Evolutionary conservation across 2,329 filamentous ascomycete species (phyloP).

Genomic region (Tolypocladium guangdongense): DNA sequence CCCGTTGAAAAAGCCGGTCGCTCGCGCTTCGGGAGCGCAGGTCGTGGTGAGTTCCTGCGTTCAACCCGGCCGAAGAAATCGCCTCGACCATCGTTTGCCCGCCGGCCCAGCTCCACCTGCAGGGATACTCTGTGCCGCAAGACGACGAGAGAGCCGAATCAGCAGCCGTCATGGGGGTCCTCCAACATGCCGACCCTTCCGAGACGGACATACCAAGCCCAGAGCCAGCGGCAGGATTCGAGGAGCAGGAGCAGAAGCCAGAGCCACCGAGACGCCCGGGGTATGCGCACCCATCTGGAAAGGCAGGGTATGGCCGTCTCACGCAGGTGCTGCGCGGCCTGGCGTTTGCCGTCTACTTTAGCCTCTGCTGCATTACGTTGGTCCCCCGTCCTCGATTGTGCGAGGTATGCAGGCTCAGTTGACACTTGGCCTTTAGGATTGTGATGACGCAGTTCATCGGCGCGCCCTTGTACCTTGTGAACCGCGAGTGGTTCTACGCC

Average conservation of each 20-base stretch:
- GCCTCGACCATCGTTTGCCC: background rate
- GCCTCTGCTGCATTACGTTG: slow-evolving; percentile 36
- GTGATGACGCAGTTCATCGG: slow-evolving; percentile 66
- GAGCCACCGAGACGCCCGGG: background rate
- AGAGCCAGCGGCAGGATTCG: slow-evolving; percentile 5
- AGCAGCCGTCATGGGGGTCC: slow-evolving; percentile 14
- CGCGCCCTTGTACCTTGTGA: slow-evolving; percentile 62
- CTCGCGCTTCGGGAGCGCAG: too few species aligned
- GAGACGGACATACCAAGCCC: slow-evolving; percentile 9
- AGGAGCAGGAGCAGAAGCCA: background rate
- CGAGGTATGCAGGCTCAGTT: background rate
- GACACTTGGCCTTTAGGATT: slow-evolving; percentile 33
- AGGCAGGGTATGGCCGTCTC: slow-evolving; percentile 36
- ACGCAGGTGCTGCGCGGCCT: slow-evolving; percentile 41
- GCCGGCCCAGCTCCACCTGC: background rate
- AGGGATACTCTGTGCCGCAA: background rate
- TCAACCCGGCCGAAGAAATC: too few species aligned
- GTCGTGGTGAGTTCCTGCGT: background rate
- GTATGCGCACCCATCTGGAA: slow-evolving; percentile 41
- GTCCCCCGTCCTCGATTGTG: slow-evolving; percentile 9
- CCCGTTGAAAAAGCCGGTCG: background rate
- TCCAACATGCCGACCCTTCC: slow-evolving; percentile 10
- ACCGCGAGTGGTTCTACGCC: slow-evolving; percentile 68
- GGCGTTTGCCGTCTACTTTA: slow-evolving; percentile 42
- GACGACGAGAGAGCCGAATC: background rate